phyloP scores from a whole-genome alignment of 495 filamentous ascomycete species.

The Hypoxylon rickii region DNA sequence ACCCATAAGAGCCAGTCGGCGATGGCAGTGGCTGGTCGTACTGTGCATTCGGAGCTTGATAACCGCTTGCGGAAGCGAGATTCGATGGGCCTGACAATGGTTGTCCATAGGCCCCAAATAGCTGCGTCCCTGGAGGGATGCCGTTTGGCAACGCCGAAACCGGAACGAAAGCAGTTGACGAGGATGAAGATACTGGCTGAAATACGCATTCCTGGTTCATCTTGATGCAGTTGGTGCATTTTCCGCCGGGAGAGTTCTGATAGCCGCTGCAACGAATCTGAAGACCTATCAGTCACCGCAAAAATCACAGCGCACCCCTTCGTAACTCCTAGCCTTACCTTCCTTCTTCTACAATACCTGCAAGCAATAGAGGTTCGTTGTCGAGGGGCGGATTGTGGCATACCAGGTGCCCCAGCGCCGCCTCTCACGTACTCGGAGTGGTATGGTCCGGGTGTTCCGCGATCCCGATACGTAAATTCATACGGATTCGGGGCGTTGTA shows the following conservation, averaged over 20 bases:
- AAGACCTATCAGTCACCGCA: constrained; percentile 10
- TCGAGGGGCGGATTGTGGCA: constrained; percentile 50
- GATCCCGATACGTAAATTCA: constrained; percentile 36
- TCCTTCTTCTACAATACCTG: constrained; percentile 55
- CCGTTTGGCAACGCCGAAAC: constrained; percentile 52
- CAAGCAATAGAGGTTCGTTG: constrained; percentile 58
- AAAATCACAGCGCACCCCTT: too few relatives aligned
- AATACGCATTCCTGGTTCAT: constrained; percentile 58
- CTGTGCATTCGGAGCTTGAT: constrained; percentile 32
- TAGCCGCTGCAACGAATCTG: constrained; percentile 61
- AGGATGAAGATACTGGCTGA: constrained; percentile 54
- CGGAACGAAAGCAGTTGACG: constrained; percentile 53
- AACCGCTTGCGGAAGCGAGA: constrained; percentile 30
- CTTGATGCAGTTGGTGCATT: constrained; percentile 57
- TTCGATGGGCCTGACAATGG: constrained; percentile 41
- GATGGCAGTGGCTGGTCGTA: constrained; percentile 45
- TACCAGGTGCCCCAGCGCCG: constrained; percentile 33
- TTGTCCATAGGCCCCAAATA: constrained; percentile 57
- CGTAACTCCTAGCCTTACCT: constrained; percentile 48
- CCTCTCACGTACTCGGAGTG: constrained; percentile 33
- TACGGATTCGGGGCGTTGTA: constrained; percentile 26
- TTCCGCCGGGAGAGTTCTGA: constrained; percentile 52
- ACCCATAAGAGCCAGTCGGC: constrained; percentile 36
- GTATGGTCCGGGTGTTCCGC: constrained; percentile 23
- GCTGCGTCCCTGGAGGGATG: constrained; percentile 52